Base-by-base conservation (phyloP, 345 rosid species). In the Salix caprea region DNA sequence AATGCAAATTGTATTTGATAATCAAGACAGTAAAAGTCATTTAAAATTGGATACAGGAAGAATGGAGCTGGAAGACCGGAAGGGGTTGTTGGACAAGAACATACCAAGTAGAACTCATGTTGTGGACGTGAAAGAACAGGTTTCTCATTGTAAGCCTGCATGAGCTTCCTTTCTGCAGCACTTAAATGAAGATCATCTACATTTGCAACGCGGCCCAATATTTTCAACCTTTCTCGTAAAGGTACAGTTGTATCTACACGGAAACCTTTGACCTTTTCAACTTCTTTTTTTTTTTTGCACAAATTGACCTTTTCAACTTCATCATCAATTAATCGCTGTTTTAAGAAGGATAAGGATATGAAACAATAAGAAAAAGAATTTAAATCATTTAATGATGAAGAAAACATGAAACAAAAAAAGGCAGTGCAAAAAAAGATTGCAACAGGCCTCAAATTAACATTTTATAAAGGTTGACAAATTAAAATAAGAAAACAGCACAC, bases 101-200 rank as follows among this genome's bases (percentile, higher is more conserved):
- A 87, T 81, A 91, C 99, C 46, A 39, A 71, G 87, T 80, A 90
- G 75, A 94, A 96, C 32, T 88, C 91, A 69, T 96, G 99, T 70
- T 96, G 99, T 3, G 99, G 99, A 36, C 99, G 97, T 4, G 99
- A 90, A 72, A 96, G 99, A 78, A 96, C 97, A 18, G 99, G 99
- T 77, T 96, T 96, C 78, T 96, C 99, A 71, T 96, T 96, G 85
- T 94, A 96, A 56, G 98, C 94, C 80, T 92, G 93, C 97, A 96
- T 88, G 56, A 96, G 91, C 79, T 94, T 96, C 83, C 87, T 96
- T 89, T 96, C 98, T 4, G 99, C 87, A 26, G 89, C 89, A 86
- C 93, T 89, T 79, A 96, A 74, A 79, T 91, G 94, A 70, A 96
- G 97, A 83, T 90, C 98, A 76, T 96, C 97, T 42, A 93, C 90